Base-by-base conservation (phyloP, 495 filamentous ascomycete species). In the Penicillium ochrochloron region DNA sequence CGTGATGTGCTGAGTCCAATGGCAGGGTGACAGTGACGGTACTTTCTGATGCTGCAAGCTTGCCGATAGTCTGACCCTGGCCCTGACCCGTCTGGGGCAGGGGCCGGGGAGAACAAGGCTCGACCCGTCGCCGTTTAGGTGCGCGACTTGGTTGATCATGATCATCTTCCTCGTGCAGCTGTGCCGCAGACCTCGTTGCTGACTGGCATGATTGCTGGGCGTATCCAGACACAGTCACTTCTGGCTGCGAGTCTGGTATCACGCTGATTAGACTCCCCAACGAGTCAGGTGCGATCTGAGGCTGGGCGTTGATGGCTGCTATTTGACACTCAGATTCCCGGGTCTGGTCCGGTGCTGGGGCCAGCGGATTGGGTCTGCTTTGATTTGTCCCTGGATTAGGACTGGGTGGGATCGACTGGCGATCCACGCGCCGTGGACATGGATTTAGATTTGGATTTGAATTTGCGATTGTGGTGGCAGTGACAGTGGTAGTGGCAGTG, bases 201-300 rank as follows among this genome's bases (percentile, higher is more conserved):
- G 14, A 25, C 27, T 9, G 29, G 15, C 27, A 54, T n/a, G 51
- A 14, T 31, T 19, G 15, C 33, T n/a, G 27, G n/a, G 27, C 27
- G n/a, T 14, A 39, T 57, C 15, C 9, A 14, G 21, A 11, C 31
- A 54, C 25, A 27, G 25, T 2, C 25, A 27, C 25, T n/a, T 69
- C 66, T 42, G 72, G 74, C 44, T 77, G 72, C n/a, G 80, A 76
- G 64, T 83, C 78, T 57, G 82, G 81, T 35, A 87, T 78, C 5
- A 80, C 76, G 60, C 80, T 85, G 19, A 82, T 69, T 35, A 79
- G 75, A 29, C 73, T 80, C 9, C 74, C 70, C 55, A 80, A 77
- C 8, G 80, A 82, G 56, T 80, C 75, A 0, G n/a, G 27, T 1
- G 35, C 42, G n/a, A 52, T 34, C 17, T 31, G 27, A 17, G 57